Percentiles rank a stretch among this genome's conserved stretches.
Conservation (phyloP, 2,329 filamentous ascomycete genomes). For the Colletotrichum sidae region DNA sequence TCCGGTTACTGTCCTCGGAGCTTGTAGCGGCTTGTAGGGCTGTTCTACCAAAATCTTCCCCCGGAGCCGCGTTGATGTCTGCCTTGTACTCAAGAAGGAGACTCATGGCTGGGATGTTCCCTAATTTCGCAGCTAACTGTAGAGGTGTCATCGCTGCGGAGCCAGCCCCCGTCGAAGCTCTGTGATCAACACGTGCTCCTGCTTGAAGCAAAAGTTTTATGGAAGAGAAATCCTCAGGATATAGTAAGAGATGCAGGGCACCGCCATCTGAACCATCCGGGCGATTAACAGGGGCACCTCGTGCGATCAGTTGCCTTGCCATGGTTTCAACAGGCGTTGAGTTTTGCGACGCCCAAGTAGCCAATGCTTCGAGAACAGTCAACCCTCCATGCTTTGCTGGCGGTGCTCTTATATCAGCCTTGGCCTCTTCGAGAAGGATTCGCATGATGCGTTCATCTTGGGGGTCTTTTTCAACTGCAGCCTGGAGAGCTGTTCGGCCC, state of each 20-base stretch:
- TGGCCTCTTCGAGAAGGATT: background rate
- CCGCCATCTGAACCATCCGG: background rate
- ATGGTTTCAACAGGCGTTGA: background rate
- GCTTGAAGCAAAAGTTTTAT: background rate
- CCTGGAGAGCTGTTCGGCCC: conserved; percentile 5
- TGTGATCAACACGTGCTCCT: conserved; percentile 1
- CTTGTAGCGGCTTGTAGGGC: background rate
- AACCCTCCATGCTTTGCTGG: background rate
- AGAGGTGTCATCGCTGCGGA: conserved; percentile 4
- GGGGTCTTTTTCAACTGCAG: background rate
- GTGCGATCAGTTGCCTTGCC: background rate
- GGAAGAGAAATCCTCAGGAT: background rate
- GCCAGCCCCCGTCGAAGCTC: no score
- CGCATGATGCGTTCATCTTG: background rate
- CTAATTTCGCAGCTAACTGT: background rate
- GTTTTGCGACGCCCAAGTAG: background rate
- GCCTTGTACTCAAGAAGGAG: background rate
- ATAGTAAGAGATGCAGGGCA: background rate
- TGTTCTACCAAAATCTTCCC: background rate
- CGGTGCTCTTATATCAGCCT: background rate
- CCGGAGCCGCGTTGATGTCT: background rate
- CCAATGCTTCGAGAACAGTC: background rate
- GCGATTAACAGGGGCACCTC: background rate
- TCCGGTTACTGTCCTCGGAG: rapidly evolving
- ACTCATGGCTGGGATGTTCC: background rate